A percentile compares a stretch with the other conserved stretches of the same genome.
Evolutionary conservation across 441 rosid genomes (phyloP).

Genomic region (Breynia disticha): DNA sequence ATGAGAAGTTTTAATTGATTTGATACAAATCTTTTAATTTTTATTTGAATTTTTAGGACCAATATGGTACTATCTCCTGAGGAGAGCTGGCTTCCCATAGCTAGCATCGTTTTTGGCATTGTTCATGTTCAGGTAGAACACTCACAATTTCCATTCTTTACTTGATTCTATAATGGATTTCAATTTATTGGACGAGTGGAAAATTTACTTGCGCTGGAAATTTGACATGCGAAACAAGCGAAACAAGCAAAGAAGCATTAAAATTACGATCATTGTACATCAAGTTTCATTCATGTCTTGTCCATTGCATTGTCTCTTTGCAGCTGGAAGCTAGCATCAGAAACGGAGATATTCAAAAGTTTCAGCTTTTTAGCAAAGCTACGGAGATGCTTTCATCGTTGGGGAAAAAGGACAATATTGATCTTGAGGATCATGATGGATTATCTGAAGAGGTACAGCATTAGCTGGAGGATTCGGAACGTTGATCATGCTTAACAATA

Average conservation of each 20-base stretch:
- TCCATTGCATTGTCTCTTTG: constrained; percentile 4
- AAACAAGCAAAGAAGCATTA: too few relatives aligned
- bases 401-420: constrained; percentile 21
- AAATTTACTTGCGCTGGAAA: background rate
- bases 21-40: constrained; percentile 5
- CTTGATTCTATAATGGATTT: background rate
- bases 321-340: constrained; percentile 80
- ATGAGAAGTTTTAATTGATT: constrained; percentile 7
- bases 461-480: background rate
- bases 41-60: constrained; percentile 34
- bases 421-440: constrained; percentile 22
- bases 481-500: background rate
- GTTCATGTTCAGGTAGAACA: constrained; percentile 71
- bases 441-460: constrained; percentile 32
- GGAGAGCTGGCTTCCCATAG: constrained; percentile 88
- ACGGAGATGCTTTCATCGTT: constrained; percentile 28
- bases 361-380: constrained; percentile 40
- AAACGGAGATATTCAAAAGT: constrained; percentile 74
- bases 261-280: background rate
- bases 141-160: background rate
- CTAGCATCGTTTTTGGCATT: constrained; percentile 73
- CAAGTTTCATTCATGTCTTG: background rate
- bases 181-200: background rate
- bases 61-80: constrained; percentile 76
- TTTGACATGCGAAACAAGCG: too few relatives aligned